phyloP scores from a whole-genome alignment of 2,329 filamentous ascomycete genomes.

The Waltergamsia citrina region DNA sequence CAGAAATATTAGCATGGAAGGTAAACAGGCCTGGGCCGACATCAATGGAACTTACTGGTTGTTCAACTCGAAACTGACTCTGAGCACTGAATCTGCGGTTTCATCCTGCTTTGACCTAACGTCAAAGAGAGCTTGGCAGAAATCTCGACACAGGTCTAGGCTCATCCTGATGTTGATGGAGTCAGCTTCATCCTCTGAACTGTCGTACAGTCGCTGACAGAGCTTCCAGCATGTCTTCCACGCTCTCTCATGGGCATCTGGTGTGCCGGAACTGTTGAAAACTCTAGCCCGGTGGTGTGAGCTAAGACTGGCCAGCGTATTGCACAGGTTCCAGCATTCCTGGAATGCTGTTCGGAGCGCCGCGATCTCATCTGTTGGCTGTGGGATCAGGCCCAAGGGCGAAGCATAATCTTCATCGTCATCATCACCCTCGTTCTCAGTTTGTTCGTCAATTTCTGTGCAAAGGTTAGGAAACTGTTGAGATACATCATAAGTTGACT shows the following conservation, averaged over 20 bases:
- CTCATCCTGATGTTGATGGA: constrained; percentile 62
- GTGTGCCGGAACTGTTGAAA: constrained; percentile 64
- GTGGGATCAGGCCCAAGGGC: constrained; percentile 26
- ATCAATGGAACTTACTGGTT: constrained; percentile 54
- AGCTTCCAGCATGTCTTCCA: constrained; percentile 94
- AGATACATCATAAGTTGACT: constrained; percentile 9
- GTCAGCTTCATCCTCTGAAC: constrained; percentile 60
- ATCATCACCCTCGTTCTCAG: constrained; percentile 41
- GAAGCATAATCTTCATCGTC: constrained; percentile 43
- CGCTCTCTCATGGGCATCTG: constrained; percentile 73
- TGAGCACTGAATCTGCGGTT: constrained; percentile 71
- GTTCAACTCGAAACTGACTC: constrained; percentile 91
- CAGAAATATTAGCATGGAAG: neutral
- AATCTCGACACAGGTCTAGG: constrained; percentile 80
- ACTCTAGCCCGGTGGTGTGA: constrained; percentile 73
- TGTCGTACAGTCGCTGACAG: constrained; percentile 82
- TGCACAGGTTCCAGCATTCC: constrained; percentile 92
- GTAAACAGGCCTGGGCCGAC: neutral
- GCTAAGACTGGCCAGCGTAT: constrained; percentile 77
- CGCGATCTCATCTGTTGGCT: constrained; percentile 50
- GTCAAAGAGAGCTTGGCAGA: constrained; percentile 87
- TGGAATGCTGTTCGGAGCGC: constrained; percentile 69
- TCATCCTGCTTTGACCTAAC: constrained; percentile 71
- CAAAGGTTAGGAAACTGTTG: constrained; percentile 4
- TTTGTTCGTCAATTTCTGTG: constrained; percentile 46